These are phyloP conservation scores for Penicillium thymicola DNA, from an alignment of 2,329 filamentous ascomycete species.

Conservation along the genomic window DNA sequence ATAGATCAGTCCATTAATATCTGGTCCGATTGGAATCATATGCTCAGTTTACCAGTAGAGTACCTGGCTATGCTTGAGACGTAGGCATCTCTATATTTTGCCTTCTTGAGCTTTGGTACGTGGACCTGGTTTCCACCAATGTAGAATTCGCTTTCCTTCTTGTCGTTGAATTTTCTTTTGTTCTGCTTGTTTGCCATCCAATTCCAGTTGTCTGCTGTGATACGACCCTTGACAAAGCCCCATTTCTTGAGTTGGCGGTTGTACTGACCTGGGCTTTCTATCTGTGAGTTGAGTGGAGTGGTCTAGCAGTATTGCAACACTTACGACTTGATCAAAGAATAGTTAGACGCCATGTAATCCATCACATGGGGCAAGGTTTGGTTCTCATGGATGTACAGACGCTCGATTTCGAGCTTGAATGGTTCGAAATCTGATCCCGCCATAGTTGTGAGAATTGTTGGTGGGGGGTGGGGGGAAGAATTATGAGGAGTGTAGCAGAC, in stretches of 20 bases:
- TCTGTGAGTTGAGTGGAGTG: not conserved
- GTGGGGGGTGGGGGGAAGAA: too few relatives aligned
- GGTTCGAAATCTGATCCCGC: constrained; percentile 13
- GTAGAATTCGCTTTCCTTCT: constrained; percentile 19
- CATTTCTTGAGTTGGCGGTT: not conserved
- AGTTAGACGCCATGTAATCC: constrained; percentile 13
- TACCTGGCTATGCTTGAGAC: not conserved
- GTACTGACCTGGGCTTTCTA: not conserved
- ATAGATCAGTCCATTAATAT: not conserved
- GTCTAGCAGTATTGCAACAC: not conserved
- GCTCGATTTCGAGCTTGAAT: constrained; percentile 14
- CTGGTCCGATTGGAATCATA: not conserved
- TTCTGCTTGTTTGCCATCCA: constrained; percentile 8
- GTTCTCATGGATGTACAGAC: constrained; percentile 15
- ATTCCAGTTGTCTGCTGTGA: not conserved
- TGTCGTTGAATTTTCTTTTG: constrained; percentile 13
- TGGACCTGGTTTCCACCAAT: constrained; percentile 9
- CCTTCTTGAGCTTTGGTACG: constrained; percentile 1
- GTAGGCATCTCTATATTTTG: constrained; percentile 1
- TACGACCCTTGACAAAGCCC: not conserved
- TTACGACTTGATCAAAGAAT: constrained; percentile 12
- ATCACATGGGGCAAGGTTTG: constrained; percentile 7
- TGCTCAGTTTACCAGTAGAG: not conserved
- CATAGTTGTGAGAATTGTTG: constrained; percentile 1
- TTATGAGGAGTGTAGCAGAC: not conserved